Percentiles rank a stretch among this genome's conserved stretches.
Evolutionary conservation across 1,284 basidiomycete genomes (phyloP).

Genomic region (Puccinia triticina): DNA sequence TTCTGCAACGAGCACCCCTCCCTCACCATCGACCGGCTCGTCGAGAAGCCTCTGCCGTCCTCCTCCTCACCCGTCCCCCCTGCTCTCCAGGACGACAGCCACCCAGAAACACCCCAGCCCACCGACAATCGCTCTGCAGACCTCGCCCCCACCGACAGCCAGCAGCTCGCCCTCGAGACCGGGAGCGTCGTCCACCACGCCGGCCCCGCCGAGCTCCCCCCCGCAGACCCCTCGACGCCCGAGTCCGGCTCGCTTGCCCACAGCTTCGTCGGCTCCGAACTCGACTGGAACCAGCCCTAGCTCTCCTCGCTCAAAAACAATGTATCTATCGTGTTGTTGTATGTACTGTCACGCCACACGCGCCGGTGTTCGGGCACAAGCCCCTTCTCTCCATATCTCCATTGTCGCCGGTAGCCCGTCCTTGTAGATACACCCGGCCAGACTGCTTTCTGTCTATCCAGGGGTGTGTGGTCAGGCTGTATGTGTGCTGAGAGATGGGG

Average conservation of each 20-base stretch:
- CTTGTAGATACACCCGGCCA: no score
- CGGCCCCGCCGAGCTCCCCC: neutral
- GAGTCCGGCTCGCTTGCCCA: neutral
- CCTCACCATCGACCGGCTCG: constrained; percentile 20
- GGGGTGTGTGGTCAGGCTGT: no score
- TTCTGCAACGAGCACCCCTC: constrained; percentile 14
- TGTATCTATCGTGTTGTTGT: no score
- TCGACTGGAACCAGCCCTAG: constrained; percentile 50
- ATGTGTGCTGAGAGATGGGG: no score
- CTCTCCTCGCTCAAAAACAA: neutral
- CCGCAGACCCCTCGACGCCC: neutral
- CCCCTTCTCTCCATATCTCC: no score
- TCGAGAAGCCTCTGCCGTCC: constrained; percentile 31
- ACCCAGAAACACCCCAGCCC: neutral
- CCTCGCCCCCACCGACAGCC: neutral
- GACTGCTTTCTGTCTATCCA: no score
- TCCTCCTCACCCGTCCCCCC: neutral
- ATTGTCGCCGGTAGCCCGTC: no score
- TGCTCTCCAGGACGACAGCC: neutral
- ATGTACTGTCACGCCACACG: no score
- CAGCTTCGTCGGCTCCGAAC: constrained; percentile 47
- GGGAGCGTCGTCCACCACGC: constrained; percentile 26
- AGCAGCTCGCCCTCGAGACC: constrained; percentile 6
- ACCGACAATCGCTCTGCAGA: neutral
- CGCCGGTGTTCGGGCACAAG: no score